Evolutionary conservation across 176 grass and related monocot species (phyloP), one percentile per base, ranked within the genome.

Genomic region (Panicum miliaceum): DNA sequence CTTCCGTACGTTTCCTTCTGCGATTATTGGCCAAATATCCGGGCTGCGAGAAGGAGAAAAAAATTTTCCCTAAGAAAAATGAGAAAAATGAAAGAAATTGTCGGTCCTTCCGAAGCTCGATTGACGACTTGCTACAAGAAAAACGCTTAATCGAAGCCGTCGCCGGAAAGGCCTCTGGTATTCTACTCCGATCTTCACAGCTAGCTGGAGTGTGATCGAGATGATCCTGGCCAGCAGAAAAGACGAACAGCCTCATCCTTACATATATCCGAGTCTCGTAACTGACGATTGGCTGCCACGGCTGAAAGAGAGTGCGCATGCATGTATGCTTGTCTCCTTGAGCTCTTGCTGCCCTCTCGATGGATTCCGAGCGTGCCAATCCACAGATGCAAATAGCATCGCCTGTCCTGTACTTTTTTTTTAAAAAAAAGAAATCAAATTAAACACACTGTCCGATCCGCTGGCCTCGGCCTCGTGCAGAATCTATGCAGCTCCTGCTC

Each of bases 401-500:
- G 20, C 20, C 18, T 12, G 12, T 8, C 4, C 62, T 35, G 62
- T 64, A 14, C 13, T 5, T 8, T 8, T 27, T 5, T 32, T 32
- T n/a, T n/a, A n/a, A n/a, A 32, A 61, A 27, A 61, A 65, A 66
- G 3, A 9, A 20, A 1, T 27, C 12, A 16, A 35, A 66, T 66
- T 37, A 20, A 20, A 9, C 37, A 18, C 15, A 9, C 26, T 63
- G 12, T 35, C 13, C 27, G 1, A 16, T 29, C 61, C 6, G 32
- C 14, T 14, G 29, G 62, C 32, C 62, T 65, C 62, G 62, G 36
- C 62, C 62, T 65, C 2, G 62, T 36, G 62, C 32, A 65, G 62
- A 65, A 65, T 65, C 62, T 65, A 65, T 65, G 62, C 61, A 64
- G 61, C 19, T 65, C 29, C 29, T 65, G 62, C 62, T 65, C 32